Evolutionary conservation across 2,329 filamentous ascomycete species (phyloP).

Genomic region (Coniochaeta prunicola): DNA sequence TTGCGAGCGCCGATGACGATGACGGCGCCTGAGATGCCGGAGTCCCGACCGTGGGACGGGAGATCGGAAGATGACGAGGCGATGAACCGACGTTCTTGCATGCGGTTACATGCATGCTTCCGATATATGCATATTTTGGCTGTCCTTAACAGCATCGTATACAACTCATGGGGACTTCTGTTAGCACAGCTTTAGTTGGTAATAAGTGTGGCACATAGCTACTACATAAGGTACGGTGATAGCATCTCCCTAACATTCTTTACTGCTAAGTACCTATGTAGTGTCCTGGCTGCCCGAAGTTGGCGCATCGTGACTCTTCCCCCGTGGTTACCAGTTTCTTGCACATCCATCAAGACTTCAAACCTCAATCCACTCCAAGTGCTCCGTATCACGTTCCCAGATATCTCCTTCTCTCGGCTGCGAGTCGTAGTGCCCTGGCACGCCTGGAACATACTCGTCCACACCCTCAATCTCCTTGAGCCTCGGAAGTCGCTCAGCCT

Average conservation of each 20-base stretch:
- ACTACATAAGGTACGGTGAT: no score
- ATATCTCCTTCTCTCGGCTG: neutral
- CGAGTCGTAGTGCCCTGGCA: neutral
- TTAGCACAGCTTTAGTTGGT: no score
- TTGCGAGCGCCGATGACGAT: neutral
- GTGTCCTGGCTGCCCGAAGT: no score
- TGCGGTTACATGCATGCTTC: neutral
- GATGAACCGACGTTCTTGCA: neutral
- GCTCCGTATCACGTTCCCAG: neutral
- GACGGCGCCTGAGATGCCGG: neutral
- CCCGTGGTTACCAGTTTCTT: no score
- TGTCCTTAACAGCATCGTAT: neutral
- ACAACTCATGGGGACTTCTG: no score
- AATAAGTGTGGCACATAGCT: no score
- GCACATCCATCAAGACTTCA: no score
- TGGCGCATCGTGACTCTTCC: no score
- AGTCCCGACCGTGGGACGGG: neutral
- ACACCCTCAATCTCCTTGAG: conserved; percentile 1
- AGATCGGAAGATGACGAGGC: neutral
- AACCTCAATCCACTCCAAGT: neutral
- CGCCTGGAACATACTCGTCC: neutral
- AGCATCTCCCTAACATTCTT: no score
- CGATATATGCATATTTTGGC: neutral
- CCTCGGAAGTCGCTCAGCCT: conserved; percentile 5
- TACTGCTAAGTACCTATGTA: no score